phyloP scores from a whole-genome alignment of 2,329 filamentous ascomycete species.

The Thelonectria blattea region DNA sequence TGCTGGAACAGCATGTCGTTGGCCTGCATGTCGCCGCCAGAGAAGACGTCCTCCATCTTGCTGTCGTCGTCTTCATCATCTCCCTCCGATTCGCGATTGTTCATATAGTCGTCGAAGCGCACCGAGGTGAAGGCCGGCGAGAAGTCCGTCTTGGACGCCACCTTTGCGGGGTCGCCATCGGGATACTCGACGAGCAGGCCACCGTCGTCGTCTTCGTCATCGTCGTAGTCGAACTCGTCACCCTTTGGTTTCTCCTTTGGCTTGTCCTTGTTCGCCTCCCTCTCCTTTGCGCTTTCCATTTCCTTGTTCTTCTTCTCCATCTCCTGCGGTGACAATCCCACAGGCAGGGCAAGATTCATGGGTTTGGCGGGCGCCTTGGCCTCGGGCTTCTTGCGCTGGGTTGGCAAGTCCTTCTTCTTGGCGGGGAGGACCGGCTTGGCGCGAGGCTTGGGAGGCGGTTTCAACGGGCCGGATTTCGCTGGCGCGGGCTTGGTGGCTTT shows the following conservation, averaged over 20 bases:
- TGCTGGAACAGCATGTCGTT: conserved; percentile 23
- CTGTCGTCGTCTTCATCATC: conserved; percentile 51
- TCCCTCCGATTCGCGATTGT: conserved; percentile 53
- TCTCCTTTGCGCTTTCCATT: conserved; percentile 1
- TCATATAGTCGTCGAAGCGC: conserved; percentile 61
- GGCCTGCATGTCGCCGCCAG: conserved; percentile 43
- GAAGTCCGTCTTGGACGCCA: conserved; percentile 48
- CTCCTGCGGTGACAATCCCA: conserved; percentile 30
- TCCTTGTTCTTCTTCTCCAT: conserved; percentile 22
- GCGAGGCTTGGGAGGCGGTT: conserved; percentile 25
- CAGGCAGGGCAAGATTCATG: conserved; percentile 45
- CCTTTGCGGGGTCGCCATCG: conserved; percentile 49
- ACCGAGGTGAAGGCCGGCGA: conserved; percentile 56
- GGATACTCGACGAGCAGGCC: conserved; percentile 67
- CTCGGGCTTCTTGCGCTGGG: conserved; percentile 41
- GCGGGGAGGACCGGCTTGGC: conserved; percentile 25
- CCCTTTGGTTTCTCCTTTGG: conserved; percentile 36
- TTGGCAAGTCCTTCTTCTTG: conserved; percentile 36
- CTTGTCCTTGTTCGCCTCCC: no score
- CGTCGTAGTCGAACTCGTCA: conserved; percentile 52
- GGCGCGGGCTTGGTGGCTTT: conserved; percentile 30
- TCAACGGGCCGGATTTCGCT: conserved; percentile 11
- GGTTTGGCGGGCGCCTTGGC: conserved; percentile 46
- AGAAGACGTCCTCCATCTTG: conserved; percentile 57
- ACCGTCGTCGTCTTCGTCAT: conserved; percentile 63